These are phyloP conservation scores for Medicago lupulina DNA, from an alignment of 306 rosid species.

Conservation along the genomic window DNA sequence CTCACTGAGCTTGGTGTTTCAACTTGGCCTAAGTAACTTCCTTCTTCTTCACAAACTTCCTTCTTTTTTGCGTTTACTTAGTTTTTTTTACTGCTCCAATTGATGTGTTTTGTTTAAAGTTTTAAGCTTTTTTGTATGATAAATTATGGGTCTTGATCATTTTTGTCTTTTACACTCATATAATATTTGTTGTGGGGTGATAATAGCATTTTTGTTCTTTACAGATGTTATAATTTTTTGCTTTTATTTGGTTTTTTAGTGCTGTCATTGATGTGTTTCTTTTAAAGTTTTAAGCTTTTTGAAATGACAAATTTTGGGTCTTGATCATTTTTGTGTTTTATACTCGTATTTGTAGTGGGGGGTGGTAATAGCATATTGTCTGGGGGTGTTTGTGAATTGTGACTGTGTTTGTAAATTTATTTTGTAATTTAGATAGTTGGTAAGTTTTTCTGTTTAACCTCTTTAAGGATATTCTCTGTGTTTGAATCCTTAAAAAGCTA, in stretches of 20 bases:
- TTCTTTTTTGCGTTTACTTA: background rate
- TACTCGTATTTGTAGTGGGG: conserved; percentile 8
- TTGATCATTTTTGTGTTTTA: conserved; percentile 5
- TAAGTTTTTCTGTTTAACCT: conserved; percentile 13
- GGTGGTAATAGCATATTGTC: background rate
- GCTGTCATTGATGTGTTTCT: conserved; percentile 10
- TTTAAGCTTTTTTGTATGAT: conserved; percentile 29
- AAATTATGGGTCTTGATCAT: conserved; percentile 38
- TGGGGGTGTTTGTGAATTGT: background rate
- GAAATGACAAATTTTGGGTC: conserved; percentile 36
- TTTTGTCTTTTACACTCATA: background rate
- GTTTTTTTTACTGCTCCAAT: conserved; percentile 11
- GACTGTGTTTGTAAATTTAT: too few species aligned
- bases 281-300: conserved; percentile 38
- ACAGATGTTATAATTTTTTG: background rate
- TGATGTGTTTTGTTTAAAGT: conserved; percentile 30
- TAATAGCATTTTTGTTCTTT: background rate
- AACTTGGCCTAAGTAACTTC: conserved; percentile 71
- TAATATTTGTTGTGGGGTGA: conserved; percentile 18
- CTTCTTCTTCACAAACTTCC: background rate
- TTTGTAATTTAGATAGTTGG: background rate
- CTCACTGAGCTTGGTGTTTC: conserved; percentile 71
- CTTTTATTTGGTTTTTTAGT: background rate
- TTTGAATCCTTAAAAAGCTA: conserved; percentile 13
- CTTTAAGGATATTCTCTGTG: background rate